These are phyloP conservation scores for Phytophthora syringae DNA, from an alignment of 352 stramenopile species.

Conservation along the genomic window DNA sequence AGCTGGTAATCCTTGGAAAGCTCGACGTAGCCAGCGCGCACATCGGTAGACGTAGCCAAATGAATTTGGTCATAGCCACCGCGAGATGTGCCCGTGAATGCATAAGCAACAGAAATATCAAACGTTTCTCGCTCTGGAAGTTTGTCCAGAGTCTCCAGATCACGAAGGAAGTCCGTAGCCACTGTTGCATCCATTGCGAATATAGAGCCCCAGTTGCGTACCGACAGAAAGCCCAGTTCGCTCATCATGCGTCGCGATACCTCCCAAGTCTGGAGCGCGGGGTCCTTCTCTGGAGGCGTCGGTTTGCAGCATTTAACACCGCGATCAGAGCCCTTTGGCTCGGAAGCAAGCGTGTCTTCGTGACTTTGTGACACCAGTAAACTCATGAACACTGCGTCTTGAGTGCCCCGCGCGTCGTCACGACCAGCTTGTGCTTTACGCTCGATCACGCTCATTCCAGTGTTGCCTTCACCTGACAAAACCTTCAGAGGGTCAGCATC, in stretches of 20 bases:
- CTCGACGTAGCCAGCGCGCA: slow-evolving; percentile 42
- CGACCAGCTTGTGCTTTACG: slow-evolving; percentile 61
- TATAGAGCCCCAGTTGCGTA: slow-evolving; percentile 86
- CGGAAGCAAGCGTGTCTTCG: slow-evolving; percentile 50
- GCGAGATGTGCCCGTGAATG: slow-evolving; percentile 64
- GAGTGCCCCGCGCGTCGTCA: slow-evolving; percentile 56
- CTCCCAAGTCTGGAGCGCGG: slow-evolving; percentile 69
- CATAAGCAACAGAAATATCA: slow-evolving; percentile 83
- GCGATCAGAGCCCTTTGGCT: slow-evolving; percentile 28
- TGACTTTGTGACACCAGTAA: slow-evolving; percentile 65
- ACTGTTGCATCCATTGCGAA: slow-evolving; percentile 74
- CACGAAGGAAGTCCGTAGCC: slow-evolving; percentile 57
- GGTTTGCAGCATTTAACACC: slow-evolving; percentile 44
- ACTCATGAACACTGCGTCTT: slow-evolving; percentile 75
- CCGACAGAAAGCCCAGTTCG: slow-evolving; percentile 81
- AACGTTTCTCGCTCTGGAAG: slow-evolving; percentile 82
- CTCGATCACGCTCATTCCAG: slow-evolving; percentile 71
- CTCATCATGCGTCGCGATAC: slow-evolving; percentile 85
- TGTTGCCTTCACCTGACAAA: slow-evolving; percentile 72
- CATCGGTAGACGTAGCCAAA: slow-evolving; percentile 61
- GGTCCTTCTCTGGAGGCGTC: slow-evolving; percentile 57
- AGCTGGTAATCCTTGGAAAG: slow-evolving; percentile 74
- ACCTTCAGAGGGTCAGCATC: slow-evolving; percentile 38
- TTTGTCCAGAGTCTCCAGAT: slow-evolving; percentile 79
- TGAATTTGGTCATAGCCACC: slow-evolving; percentile 82